Conservation (phyloP, 2,329 filamentous ascomycete species). For the Ophiostoma ips region DNA sequence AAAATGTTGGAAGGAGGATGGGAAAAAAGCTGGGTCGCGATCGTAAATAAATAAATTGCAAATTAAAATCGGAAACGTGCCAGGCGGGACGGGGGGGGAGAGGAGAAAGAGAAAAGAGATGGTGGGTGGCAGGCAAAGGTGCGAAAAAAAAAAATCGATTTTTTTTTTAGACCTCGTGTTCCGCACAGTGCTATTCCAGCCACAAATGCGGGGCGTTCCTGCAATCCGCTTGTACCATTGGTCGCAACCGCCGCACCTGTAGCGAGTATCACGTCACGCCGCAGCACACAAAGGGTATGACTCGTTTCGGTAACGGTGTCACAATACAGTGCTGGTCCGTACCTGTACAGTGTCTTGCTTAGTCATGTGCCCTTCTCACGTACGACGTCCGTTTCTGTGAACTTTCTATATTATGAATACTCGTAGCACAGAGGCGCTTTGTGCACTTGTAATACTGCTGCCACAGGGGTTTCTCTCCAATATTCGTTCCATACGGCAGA, state of each 20-base stretch:
- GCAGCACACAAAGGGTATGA: not conserved
- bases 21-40: constrained; percentile 1
- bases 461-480: too few relatives aligned
- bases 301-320: too few relatives aligned
- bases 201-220: not conserved
- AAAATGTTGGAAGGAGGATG: constrained; percentile 1
- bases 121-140: not conserved
- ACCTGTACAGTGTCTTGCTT: too few relatives aligned
- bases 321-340: too few relatives aligned
- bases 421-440: too few relatives aligned
- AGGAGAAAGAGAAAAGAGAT: not conserved
- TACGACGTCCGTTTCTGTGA: too few relatives aligned
- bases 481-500: too few relatives aligned
- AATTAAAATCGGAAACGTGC: not conserved
- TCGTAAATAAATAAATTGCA: constrained; percentile 2
- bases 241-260: not conserved
- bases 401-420: too few relatives aligned
- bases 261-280: not conserved
- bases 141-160: not conserved
- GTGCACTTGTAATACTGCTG: too few relatives aligned
- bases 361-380: too few relatives aligned
- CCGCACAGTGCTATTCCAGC: not conserved
- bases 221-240: not conserved
- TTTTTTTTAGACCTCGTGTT: not conserved
- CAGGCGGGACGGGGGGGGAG: not conserved